These are phyloP conservation scores for Gilbertella persicaria DNA, from an alignment of 371 early-diverging fungal genomes.

Conservation along the genomic window DNA sequence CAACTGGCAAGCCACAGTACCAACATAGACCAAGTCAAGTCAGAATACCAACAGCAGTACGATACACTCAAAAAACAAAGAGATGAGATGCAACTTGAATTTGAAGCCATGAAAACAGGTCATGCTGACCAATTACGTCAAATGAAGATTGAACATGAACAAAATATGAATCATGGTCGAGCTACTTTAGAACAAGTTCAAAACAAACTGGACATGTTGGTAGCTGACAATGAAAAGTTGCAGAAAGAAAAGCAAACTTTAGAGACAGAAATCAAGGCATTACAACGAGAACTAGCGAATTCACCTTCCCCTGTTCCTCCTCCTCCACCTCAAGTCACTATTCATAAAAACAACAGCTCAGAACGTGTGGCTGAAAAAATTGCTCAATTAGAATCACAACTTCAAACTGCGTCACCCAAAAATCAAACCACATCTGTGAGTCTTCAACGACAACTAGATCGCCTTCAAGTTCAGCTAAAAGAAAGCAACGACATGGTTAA, in stretches of 20 bases:
- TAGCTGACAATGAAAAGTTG: too few species aligned
- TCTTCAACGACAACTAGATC: background rate
- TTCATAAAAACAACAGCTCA: background rate
- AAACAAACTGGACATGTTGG: background rate
- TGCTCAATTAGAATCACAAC: slow-evolving; percentile 2
- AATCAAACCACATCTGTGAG: background rate
- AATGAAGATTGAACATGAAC: background rate
- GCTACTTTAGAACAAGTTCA: background rate
- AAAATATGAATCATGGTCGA: too few species aligned
- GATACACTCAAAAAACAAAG: background rate
- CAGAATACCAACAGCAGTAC: slow-evolving; percentile 1
- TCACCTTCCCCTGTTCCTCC: background rate
- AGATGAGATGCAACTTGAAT: background rate
- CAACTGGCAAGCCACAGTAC: background rate
- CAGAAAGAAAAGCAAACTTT: too few species aligned
- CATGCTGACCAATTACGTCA: background rate
- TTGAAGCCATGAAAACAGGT: background rate
- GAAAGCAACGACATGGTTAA: too few species aligned
- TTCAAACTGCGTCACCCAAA: background rate
- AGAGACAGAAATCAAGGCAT: too few species aligned
- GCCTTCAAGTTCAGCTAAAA: background rate
- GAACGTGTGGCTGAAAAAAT: slow-evolving; percentile 4
- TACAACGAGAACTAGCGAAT: too few species aligned
- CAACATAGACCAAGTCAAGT: background rate
- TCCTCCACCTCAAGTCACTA: background rate